Conservation (phyloP, 1,284 basidiomycete genomes). For the Neotropicomus parvogracilis region DNA sequence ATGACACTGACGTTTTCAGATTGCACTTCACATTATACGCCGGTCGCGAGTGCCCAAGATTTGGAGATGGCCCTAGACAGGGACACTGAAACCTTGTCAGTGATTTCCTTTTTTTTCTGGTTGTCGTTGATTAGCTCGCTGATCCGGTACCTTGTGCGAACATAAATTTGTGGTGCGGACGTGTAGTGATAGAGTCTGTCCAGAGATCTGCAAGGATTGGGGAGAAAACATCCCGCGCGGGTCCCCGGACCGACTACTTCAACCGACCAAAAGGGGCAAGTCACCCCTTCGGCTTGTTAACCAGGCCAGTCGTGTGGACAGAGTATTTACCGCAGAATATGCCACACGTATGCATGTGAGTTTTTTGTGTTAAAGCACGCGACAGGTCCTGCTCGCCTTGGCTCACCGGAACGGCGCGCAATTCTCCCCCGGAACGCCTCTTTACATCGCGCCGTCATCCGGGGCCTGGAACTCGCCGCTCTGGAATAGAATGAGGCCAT, state of each 20-base stretch:
- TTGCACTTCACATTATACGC: background rate
- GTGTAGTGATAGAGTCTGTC: background rate
- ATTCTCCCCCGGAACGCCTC: background rate
- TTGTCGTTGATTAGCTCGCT: background rate
- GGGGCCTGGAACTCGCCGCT: background rate
- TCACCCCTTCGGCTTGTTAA: too few relatives aligned
- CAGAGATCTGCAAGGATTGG: too few relatives aligned
- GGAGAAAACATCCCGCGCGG: too few relatives aligned
- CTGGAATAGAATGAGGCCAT: background rate
- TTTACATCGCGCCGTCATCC: constrained; percentile 1
- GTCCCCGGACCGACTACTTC: too few relatives aligned
- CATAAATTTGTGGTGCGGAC: too few relatives aligned
- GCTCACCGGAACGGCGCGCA: background rate
- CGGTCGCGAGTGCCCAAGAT: background rate
- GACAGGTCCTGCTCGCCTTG: background rate
- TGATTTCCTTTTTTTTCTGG: background rate
- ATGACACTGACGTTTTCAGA: constrained; percentile 1
- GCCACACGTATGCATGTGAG: too few relatives aligned
- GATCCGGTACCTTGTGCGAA: background rate
- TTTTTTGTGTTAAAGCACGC: too few relatives aligned
- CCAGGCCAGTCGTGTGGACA: too few relatives aligned
- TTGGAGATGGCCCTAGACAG: background rate
- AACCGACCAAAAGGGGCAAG: too few relatives aligned
- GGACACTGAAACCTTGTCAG: background rate
- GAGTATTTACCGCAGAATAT: too few relatives aligned